Conservation (phyloP, 331 rosid species). For the Cydonia oblonga region DNA sequence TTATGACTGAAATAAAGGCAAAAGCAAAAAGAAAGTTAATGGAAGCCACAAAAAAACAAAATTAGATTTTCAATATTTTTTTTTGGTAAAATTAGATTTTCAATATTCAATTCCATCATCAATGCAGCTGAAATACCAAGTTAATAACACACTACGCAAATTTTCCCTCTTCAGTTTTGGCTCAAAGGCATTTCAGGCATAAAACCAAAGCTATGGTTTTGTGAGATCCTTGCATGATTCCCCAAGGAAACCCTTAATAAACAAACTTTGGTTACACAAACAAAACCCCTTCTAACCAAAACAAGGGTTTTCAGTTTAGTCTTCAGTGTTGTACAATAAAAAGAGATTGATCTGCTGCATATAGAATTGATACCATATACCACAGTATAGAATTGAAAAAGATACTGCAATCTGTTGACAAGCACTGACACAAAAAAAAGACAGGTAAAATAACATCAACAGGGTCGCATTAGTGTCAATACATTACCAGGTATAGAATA, state of each 20-base stretch:
- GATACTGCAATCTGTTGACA: neutral
- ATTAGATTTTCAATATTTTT: neutral
- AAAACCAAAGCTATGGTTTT: neutral
- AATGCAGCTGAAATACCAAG: neutral
- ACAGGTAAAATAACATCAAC: neutral
- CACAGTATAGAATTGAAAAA: neutral
- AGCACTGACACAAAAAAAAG: neutral
- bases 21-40: neutral
- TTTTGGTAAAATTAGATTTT: neutral
- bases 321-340: neutral
- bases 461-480: neutral
- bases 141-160: neutral
- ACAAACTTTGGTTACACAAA: neutral
- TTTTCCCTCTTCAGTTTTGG: neutral
- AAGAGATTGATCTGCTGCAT: neutral
- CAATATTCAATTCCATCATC: neutral
- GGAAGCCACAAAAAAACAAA: neutral
- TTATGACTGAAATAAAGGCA: conserved; percentile 42
- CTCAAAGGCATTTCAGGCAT: neutral
- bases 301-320: neutral
- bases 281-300: neutral
- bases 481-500: neutral
- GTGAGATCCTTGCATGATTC: neutral
- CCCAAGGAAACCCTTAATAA: neutral
- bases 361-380: neutral